Base-by-base conservation (phyloP, 352 stramenopile genomes). In the Globisporangium cystogenes region DNA sequence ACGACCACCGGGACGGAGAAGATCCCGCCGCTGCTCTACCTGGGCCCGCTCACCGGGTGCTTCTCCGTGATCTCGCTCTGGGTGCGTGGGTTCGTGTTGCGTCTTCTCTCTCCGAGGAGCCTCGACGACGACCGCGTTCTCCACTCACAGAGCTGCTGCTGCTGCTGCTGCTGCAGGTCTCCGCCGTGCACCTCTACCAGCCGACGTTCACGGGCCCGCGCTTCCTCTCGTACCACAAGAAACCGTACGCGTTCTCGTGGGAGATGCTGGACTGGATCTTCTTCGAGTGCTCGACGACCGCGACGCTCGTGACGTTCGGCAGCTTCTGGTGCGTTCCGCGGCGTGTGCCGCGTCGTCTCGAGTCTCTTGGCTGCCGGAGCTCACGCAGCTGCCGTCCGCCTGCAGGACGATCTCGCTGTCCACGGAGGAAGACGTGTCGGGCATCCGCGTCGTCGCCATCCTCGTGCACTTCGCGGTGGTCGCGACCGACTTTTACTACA, bases 191-290 rank as follows among this genome's bases (percentile, higher is more conserved):
- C 67, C 41, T 76, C 55, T 81, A 83, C 54, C 70, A 81, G 57
- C 63, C 71, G 11, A 74, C 72, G 23, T 76, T 85, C 27, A 76
- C 81, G 39, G 68, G 71, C 20, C 72, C 76, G 44, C 76, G 69
- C n/a, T 74, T 85, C 40, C 43, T 85, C 48, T 65, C 81, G 48
- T 69, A 82, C 47, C 71, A 76, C 21, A 73, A 71, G 53, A 67
- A 67, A 7, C 68, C 75, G 36, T 68, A 65, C n/a, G 58, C 69
- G 23, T 76, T 61, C 24, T 87, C 76, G 37, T 85, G 73, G 76
- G 73, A 85, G 35, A 81, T 85, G 52, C 49, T 87, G 26, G 76
- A 85, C 54, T 84, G 73, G 73, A 70, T 87, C 37, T 76, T 85
- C 41, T 82, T 74, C 51, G 71, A 90, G 49, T 72, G 73, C 20